Base-by-base conservation (phyloP, 1,284 basidiomycete species). In the Cryptococcus neoformans region DNA sequence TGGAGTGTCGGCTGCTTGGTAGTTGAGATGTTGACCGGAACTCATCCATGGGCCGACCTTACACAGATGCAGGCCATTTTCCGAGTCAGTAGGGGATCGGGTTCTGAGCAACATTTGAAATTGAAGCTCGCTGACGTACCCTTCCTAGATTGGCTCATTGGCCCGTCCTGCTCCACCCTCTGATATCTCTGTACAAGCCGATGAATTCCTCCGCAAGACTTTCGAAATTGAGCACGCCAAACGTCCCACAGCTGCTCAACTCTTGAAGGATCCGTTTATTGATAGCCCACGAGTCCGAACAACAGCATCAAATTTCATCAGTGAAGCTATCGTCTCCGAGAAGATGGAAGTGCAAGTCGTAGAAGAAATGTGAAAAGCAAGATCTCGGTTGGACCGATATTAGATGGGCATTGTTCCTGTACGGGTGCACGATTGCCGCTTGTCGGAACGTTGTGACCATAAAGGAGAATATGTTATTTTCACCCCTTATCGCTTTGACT, bases 41-140 rank as follows among this genome's bases (percentile, higher is more conserved):
- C 93, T 66, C 95, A 97, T 75, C 96, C 96, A 0, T 99, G 92
- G 90, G 90, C 95, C 0, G 89, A 92, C 62, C 81, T 99, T 34
- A 94, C 90, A n/a, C 95, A 99, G 78, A 98, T 98, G 93, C 93
- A 96, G 79, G 92, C 91, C 58, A 96, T 96, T 70, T 98, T 92
- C 82, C 90, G 88, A 83, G 93, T 92, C 54, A 55, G 79, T 67
- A 17, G 37, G 28, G 28, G 28, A 28, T 28, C 2, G 28, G 4
- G 39, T 51, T 14, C 10, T 37, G 9, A 6, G 44, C n/a, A 44
- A 41, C 10, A 10, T 21, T 38, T n/a, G 21, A 9, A 11, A 16
- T 28, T 48, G 41, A 49, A 48, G 14, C 14, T 41, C n/a, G 50
- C 35, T 45, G 35, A 46, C 48, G 17, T 28, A 40, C n/a, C 28